phyloP scores from a whole-genome alignment of 2,329 filamentous ascomycete genomes.

The Torrubiella hemipterigena region DNA sequence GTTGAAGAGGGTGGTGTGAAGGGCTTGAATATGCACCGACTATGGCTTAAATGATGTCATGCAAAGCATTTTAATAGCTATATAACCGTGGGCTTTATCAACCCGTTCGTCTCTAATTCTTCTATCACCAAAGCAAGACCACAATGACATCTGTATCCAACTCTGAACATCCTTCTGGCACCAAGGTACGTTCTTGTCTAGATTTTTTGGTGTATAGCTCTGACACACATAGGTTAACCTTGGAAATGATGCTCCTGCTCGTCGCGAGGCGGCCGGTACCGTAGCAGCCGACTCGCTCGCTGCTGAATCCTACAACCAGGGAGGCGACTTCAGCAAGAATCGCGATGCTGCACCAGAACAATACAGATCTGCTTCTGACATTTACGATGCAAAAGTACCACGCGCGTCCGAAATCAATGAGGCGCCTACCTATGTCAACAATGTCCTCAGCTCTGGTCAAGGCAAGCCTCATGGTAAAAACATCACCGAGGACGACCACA shows the following conservation, averaged over 20 bases:
- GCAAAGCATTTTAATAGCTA: no score
- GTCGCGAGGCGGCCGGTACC: slow-evolving; percentile 49
- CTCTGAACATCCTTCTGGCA: neutral
- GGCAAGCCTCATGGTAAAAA: slow-evolving; percentile 31
- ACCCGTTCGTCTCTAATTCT: no score
- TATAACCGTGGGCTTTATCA: no score
- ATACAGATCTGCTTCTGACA: slow-evolving; percentile 7
- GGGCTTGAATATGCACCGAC: no score
- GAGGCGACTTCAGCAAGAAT: slow-evolving; percentile 52
- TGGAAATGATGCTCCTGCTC: slow-evolving; percentile 33
- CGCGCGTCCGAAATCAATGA: slow-evolving; percentile 9
- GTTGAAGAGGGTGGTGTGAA: no score
- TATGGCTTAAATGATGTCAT: no score
- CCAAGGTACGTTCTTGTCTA: neutral
- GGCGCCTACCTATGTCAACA: slow-evolving; percentile 26
- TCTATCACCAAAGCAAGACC: no score
- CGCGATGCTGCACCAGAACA: slow-evolving; percentile 25
- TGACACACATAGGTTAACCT: slow-evolving; percentile 28
- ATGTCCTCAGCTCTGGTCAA: slow-evolving; percentile 17
- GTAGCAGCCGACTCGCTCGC: slow-evolving; percentile 63
- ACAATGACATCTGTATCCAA: slow-evolving; percentile 2
- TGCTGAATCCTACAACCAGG: slow-evolving; percentile 51
- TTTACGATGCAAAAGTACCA: slow-evolving; percentile 1
- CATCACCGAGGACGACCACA: slow-evolving; percentile 22
- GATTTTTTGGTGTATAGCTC: neutral